These are phyloP conservation scores for Aspergillus niger DNA, from an alignment of 2,329 filamentous ascomycete species.

Conservation along the genomic window DNA sequence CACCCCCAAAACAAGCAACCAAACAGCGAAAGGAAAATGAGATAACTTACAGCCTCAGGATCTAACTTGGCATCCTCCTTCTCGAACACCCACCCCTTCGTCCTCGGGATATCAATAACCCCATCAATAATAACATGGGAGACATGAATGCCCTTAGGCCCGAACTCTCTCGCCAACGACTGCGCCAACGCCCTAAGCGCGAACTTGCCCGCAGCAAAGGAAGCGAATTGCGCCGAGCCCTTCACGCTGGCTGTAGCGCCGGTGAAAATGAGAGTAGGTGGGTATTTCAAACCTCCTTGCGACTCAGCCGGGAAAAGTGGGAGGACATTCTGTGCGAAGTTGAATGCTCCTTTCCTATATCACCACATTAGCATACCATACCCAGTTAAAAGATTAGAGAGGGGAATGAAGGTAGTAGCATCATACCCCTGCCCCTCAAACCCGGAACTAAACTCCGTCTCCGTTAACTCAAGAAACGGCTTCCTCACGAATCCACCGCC, in stretches of 20 bases:
- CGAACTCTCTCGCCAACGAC: constrained; percentile 79
- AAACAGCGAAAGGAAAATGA: constrained; percentile 20
- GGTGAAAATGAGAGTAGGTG: constrained; percentile 81
- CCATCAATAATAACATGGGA: constrained; percentile 82
- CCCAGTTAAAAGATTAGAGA: too few species aligned
- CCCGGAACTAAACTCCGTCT: constrained; percentile 57
- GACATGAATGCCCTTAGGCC: constrained; percentile 80
- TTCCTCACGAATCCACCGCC: constrained; percentile 60
- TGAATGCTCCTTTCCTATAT: constrained; percentile 63
- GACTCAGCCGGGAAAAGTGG: constrained; percentile 64
- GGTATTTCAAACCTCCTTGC: constrained; percentile 54
- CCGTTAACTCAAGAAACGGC: constrained; percentile 62
- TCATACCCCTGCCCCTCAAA: constrained; percentile 54
- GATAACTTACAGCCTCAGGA: constrained; percentile 66
- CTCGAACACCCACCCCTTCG: constrained; percentile 61
- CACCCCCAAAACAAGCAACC: constrained; percentile 1
- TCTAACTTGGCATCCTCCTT: constrained; percentile 68
- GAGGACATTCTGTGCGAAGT: constrained; percentile 71
- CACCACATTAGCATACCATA: neutral
- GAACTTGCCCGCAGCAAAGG: constrained; percentile 80
- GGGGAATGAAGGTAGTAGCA: too few species aligned
- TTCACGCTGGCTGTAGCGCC: constrained; percentile 80
- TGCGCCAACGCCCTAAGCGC: constrained; percentile 73
- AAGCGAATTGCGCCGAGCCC: constrained; percentile 67
- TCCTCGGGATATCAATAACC: constrained; percentile 76